These are phyloP conservation scores for Magnolia changhungtana DNA, from an alignment of 164 flowering plant species.

Conservation along the genomic window DNA sequence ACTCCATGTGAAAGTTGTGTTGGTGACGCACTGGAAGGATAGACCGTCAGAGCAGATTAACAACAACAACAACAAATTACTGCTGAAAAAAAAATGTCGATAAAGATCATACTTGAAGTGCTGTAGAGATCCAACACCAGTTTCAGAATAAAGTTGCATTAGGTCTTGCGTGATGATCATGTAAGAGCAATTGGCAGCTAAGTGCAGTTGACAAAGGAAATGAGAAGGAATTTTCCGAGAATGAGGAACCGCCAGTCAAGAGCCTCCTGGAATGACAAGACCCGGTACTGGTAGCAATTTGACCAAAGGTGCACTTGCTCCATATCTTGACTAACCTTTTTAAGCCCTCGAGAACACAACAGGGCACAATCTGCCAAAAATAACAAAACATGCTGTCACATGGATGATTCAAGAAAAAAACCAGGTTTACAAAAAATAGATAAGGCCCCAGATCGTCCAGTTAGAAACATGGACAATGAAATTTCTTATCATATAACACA, in stretches of 20 bases:
- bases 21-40: slow-evolving; percentile 43
- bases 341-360: slow-evolving; percentile 31
- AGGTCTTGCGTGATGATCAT: slow-evolving; percentile 49
- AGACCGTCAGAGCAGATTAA: neutral
- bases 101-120: slow-evolving; percentile 48
- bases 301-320: slow-evolving; percentile 67
- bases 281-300: slow-evolving; percentile 45
- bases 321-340: slow-evolving; percentile 53
- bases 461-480: too few relatives aligned
- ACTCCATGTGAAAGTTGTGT: slow-evolving; percentile 31
- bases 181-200: slow-evolving; percentile 41
- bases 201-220: slow-evolving; percentile 95
- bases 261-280: slow-evolving; percentile 73
- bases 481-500: too few relatives aligned
- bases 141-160: slow-evolving; percentile 52
- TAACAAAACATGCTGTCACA: too few relatives aligned
- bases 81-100: neutral
- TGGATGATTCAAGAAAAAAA: too few relatives aligned
- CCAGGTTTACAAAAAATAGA: too few relatives aligned
- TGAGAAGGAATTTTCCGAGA: slow-evolving; percentile 65
- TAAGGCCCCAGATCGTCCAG: too few relatives aligned
- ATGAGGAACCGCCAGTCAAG: slow-evolving; percentile 80
- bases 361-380: slow-evolving; percentile 41
- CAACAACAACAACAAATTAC: neutral
- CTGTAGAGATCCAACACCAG: slow-evolving; percentile 53